Percentiles rank a stretch among this genome's conserved stretches.
Conservation (phyloP, 768 basidiomycete genomes). For the Macrocybe gigantea region DNA sequence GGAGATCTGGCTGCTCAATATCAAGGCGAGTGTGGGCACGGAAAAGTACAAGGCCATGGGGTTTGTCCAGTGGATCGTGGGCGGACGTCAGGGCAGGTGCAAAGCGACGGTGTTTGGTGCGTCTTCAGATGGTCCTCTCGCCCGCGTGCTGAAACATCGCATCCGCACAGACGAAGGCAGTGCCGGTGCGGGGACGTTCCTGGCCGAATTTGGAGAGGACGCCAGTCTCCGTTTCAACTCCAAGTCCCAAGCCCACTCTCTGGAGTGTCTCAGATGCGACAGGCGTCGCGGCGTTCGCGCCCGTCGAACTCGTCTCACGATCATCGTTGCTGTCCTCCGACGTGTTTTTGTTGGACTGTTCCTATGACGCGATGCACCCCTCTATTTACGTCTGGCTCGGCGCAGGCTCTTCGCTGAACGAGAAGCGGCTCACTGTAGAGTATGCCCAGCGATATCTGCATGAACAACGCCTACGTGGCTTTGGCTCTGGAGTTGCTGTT, state of each 20-base stretch:
- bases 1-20: conserved; percentile 50
- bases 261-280: conserved; percentile 42
- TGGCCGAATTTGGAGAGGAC: conserved; percentile 38
- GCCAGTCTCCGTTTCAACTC: neutral
- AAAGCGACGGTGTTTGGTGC: conserved; percentile 45
- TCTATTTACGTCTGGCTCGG: conserved; percentile 60
- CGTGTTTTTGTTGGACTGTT: conserved; percentile 39
- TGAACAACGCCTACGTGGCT: conserved; percentile 20
- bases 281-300: conserved; percentile 31
- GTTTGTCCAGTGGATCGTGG: conserved; percentile 43
- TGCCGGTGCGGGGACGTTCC: conserved; percentile 39
- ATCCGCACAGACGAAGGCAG: conserved; percentile 43
- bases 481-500: conserved; percentile 20
- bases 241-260: conserved; percentile 13
- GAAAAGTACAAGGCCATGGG: conserved; percentile 59
- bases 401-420: conserved; percentile 36
- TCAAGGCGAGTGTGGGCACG: conserved; percentile 45
- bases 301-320: conserved; percentile 22
- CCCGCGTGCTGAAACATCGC: neutral
- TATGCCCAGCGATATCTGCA: conserved; percentile 53
- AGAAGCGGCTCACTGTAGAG: conserved; percentile 44
- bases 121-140: conserved; percentile 6
- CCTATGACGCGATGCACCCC: conserved; percentile 25
- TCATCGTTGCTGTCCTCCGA: conserved; percentile 39
- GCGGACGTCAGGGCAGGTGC: conserved; percentile 33